A percentile compares a stretch with the other conserved stretches of the same genome.
Conservation (phyloP, 2,329 filamentous ascomycete species). For the Alternaria incomplexa region DNA sequence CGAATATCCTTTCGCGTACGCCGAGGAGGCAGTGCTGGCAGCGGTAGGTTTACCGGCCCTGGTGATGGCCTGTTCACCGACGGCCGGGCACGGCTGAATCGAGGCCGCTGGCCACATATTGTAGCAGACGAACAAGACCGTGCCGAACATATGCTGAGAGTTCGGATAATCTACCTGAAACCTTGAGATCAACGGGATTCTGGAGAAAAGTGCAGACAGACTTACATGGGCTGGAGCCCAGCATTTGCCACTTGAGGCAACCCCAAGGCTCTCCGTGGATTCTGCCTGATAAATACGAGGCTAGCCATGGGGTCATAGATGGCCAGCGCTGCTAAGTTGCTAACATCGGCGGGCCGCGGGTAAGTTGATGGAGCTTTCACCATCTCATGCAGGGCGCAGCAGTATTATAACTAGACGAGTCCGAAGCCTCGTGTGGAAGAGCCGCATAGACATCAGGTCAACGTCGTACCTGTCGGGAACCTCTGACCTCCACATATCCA, state of each 20-base stretch:
- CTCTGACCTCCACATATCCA: not conserved
- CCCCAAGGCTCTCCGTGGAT: not conserved
- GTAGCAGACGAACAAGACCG: not conserved
- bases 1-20: not conserved
- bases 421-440: not conserved
- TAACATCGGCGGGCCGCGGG: not conserved
- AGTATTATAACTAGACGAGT: not conserved
- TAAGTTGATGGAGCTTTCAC: not conserved
- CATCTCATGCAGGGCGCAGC: not conserved
- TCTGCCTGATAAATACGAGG: not conserved
- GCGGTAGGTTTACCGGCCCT: not conserved
- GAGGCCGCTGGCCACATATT: not conserved
- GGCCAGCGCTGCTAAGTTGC: not conserved
- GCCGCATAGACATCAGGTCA: not conserved
- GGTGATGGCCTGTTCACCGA: not conserved
- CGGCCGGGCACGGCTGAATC: not conserved
- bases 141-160: not conserved
- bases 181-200: not conserved
- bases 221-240: not conserved
- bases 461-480: not conserved
- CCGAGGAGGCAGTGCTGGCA: not conserved
- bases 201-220: not conserved
- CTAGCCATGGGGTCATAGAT: not conserved
- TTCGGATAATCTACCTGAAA: not conserved
- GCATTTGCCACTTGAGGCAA: not conserved